These are phyloP conservation scores for Boletus rubroflammeus DNA, from an alignment of 768 basidiomycete genomes.

Conservation along the genomic window DNA sequence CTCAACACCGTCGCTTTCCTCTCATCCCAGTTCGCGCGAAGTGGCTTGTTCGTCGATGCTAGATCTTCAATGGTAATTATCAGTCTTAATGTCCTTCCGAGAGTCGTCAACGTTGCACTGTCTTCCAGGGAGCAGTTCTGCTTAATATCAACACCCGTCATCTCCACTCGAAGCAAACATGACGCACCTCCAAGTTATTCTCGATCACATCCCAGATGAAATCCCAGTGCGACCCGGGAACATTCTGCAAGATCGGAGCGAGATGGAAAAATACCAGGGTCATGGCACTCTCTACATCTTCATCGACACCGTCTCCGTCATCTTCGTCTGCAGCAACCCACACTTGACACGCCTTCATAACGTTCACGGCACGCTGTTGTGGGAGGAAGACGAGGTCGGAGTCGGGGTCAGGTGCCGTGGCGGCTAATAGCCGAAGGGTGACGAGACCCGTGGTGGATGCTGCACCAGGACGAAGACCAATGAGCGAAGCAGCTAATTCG, in stretches of 20 bases:
- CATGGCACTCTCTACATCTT: slow-evolving; percentile 77
- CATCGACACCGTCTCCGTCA: slow-evolving; percentile 60
- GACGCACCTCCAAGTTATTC: slow-evolving; percentile 77
- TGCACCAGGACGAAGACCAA: slow-evolving; percentile 59
- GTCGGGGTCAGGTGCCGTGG: slow-evolving; percentile 72
- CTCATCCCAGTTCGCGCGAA: slow-evolving; percentile 67
- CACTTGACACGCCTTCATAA: slow-evolving; percentile 77
- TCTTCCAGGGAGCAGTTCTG: slow-evolving; percentile 64
- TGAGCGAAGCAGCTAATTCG: slow-evolving; percentile 79
- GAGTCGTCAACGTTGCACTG: slow-evolving; percentile 49
- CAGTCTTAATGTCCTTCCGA: slow-evolving; percentile 70
- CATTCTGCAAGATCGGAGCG: slow-evolving; percentile 83
- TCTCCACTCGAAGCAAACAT: background rate
- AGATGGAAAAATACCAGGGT: slow-evolving; percentile 69
- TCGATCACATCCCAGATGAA: slow-evolving; percentile 87
- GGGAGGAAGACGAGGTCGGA: slow-evolving; percentile 83
- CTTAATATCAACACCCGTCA: background rate
- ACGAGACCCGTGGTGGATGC: slow-evolving; percentile 70
- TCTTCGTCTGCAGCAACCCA: slow-evolving; percentile 66
- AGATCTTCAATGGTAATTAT: slow-evolving; percentile 69
- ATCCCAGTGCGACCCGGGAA: slow-evolving; percentile 89
- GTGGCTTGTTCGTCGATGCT: slow-evolving; percentile 62
- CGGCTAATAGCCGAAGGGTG: slow-evolving; percentile 63
- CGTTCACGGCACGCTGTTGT: slow-evolving; percentile 79
- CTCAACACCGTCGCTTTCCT: slow-evolving; percentile 50